Percentiles rank a stretch among this genome's conserved stretches.
phyloP scores from a whole-genome alignment of 306 rosid genomes.

The Arachis stenosperma region DNA sequence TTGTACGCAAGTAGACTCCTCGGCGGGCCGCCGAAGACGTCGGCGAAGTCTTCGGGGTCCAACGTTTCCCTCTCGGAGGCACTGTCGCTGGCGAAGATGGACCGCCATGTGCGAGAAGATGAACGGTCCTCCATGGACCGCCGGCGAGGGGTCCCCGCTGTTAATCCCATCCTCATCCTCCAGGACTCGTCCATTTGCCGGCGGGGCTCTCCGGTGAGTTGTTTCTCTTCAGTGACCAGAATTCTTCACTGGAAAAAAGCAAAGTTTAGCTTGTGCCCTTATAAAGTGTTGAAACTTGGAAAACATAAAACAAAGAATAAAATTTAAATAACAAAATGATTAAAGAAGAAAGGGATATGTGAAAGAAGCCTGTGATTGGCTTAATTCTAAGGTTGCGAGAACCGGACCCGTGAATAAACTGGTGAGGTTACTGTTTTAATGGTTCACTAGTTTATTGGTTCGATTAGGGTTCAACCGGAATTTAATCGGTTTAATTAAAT shows the following conservation, averaged over 20 bases:
- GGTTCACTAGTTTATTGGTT: too few species aligned
- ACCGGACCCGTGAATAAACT: too few species aligned
- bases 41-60: conserved; percentile 66
- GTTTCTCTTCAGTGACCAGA: conserved; percentile 25
- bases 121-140: conserved; percentile 59
- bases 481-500: too few species aligned
- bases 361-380: too few species aligned
- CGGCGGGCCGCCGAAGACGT: conserved; percentile 93
- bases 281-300: conserved; percentile 35
- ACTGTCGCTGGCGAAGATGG: conserved; percentile 37
- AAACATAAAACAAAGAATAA: conserved; percentile 1
- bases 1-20: conserved; percentile 58
- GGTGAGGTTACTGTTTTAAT: too few species aligned
- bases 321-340: not conserved
- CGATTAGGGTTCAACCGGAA: too few species aligned
- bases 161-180: conserved; percentile 73
- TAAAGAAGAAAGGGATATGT: too few species aligned
- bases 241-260: conserved; percentile 31
- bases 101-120: conserved; percentile 36
- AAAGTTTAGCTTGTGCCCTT: conserved; percentile 36
- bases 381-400: too few species aligned
- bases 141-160: conserved; percentile 60
- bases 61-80: conserved; percentile 35
- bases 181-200: conserved; percentile 74
- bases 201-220: conserved; percentile 31